These are phyloP conservation scores for Mycena vulgaris DNA, from an alignment of 768 basidiomycete genomes.

Conservation along the genomic window DNA sequence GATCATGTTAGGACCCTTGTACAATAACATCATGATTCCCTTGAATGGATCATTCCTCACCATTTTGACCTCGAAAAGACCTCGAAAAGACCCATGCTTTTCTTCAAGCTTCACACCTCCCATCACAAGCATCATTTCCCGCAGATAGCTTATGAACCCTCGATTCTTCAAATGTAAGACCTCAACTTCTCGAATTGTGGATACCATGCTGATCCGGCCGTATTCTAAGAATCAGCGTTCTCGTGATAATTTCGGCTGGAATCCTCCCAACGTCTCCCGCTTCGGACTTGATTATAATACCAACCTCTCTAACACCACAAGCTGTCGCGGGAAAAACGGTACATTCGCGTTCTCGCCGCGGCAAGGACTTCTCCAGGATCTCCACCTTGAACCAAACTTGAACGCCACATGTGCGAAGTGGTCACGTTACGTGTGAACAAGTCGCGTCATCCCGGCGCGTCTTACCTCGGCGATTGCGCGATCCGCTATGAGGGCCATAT, in stretches of 20 bases:
- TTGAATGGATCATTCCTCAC: no score
- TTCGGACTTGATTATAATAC: not conserved
- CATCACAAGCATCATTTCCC: no score
- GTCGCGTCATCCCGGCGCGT: constrained; percentile 25
- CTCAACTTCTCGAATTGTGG: no score
- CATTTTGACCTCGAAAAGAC: no score
- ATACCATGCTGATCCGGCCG: no score
- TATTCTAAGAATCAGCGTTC: not conserved
- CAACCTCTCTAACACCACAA: not conserved
- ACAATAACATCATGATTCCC: not conserved
- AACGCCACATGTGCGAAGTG: not conserved
- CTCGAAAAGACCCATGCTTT: no score
- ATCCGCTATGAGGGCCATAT: constrained; percentile 2
- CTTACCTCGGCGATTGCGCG: constrained; percentile 10
- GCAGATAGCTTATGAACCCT: no score
- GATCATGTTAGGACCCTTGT: not conserved
- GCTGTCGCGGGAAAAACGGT: not conserved
- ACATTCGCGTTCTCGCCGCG: not conserved
- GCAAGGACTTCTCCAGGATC: not conserved
- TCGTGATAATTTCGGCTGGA: not conserved
- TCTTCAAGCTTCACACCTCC: no score
- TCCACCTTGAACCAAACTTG: not conserved
- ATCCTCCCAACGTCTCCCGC: not conserved
- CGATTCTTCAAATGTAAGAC: no score
- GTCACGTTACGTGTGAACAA: constrained; percentile 28